Evolutionary conservation across 352 stramenopile genomes (phyloP), one percentile per base, ranked within the genome.

Genomic region (Phytophthora sp.): DNA sequence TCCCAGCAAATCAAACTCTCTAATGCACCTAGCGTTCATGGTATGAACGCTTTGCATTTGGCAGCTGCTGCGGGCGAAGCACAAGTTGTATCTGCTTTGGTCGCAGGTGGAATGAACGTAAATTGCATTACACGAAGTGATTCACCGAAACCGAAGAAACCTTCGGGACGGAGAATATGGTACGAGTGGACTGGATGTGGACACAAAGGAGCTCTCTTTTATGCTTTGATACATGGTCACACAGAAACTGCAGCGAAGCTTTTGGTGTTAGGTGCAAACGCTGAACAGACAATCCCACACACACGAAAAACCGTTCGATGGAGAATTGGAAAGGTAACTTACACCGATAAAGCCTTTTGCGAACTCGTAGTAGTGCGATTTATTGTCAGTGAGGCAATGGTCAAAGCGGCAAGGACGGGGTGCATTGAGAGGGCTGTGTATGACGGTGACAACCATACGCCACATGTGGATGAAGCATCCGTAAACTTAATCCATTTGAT

Each of bases 81-180:
- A 0, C 61, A 61, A 2, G 35, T 82, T 7, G 71, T 86, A 18
- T 76, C 66, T 39, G 69, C 69, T 7, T 70, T 90, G 23, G 57
- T 80, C 20, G 70, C 79, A 16, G 76, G 76, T 6, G 79, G 82
- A 20, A 85, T 86, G 69, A 80, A 89, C 38, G 76, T 88, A 4
- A 90, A 88, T 31, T 90, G 30, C n/a, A 36, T 62, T 21, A 26
- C 31, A 21, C 44, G 31, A 55, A 35, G 29, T 33, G 46, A 57
- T 11, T 65, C 59, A 11, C 21, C 18, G 6, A 64, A 60, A 18
- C 45, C 58, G 13, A 69, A 57, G 27, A 39, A n/a, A 49, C 5
- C 12, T 13, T 27, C 26, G 7, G 26, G 8, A 1, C 58, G 50
- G 1, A 49, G 31, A 27, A 29, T 31, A 24, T 65, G 51, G 58